Evolutionary conservation across 2,329 filamentous ascomycete species (phyloP), one percentile per base, ranked within the genome.

Genomic region (Knoxdaviesia capensis): DNA sequence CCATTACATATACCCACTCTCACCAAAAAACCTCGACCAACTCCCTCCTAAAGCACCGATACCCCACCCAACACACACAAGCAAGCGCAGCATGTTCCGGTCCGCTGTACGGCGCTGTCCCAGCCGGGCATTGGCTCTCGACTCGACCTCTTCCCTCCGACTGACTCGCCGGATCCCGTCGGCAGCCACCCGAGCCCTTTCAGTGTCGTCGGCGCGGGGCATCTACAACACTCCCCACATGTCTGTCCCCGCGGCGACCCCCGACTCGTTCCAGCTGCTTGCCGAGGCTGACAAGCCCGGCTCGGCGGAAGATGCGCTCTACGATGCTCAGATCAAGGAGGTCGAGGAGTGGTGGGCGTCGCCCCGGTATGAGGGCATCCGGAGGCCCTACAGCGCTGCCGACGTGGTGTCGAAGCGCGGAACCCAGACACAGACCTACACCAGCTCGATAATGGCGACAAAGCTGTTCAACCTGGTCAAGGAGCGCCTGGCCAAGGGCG

Each of bases 401-500:
- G 87, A 94, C 62, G 80, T 98, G 5, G 88, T 94, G 47, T 86
- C 80, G 59, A 96, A 96, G 66, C 72, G 90, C 47, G 90, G 90
- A 7, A 79, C 85, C 6, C 71, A 94, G 49, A 76, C 84, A 53
- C 83, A 94, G 56, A 74, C 72, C 41, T 96, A 94, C 51, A 83
- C 90, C 1, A 94, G 86, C 62, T 94, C 86, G 9, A 63, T 93
- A 47, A 94, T 94, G 83, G 90, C 88, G 1, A 71, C 84, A 54
- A 96, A 98, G 63, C 71, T 98, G 5, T 98, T 94, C 63, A 80
- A 92, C 56, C 61, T 96, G 50, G 66, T 98, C 43, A 78, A 80
- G 48, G 78, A 92, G 60, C 71, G 82, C 48, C 72, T 75, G 38
- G 72, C 79, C 35, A 74, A 80, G 52, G 85, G 85, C 47, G 71